Base-by-base conservation (phyloP, 2,329 filamentous ascomycete species). In the Akanthomyces muscarius region DNA sequence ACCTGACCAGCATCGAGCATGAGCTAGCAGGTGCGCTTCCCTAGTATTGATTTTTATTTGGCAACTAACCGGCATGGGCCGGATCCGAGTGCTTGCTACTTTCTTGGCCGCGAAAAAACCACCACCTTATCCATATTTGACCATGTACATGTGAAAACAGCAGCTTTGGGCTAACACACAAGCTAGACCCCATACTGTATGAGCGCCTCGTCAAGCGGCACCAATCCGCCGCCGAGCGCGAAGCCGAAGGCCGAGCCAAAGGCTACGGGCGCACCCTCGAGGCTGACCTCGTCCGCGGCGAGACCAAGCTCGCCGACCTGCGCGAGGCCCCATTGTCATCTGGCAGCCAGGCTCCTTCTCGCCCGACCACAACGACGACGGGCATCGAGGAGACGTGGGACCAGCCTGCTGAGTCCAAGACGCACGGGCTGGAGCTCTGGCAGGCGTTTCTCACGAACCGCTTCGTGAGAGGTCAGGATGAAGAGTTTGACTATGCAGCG, bases 201-300 rank as follows among this genome's bases (percentile, higher is more conserved):
- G 90, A 96, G 73, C 84, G 86, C 60, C 81, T 96, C 28, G 84
- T 97, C 65, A 86, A 91, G 59, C 86, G 86, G 58, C 93, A 92
- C 73, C 90, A 93, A 67, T 88, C 87, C 1, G 77, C 87, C 3
- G 79, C 82, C 4, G 91, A 96, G 76, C 86, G 91, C 60, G 86
- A 92, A 71, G 83, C 83, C 7, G 90, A 94, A 68, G 89, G 88
- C 10, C 85, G 85, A 50, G 77, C 80, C 10, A 92, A 92, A 71
- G 92, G 92, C 13, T 95, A 92, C 73, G 89, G 89, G 0, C 89
- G 90, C 28, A 83, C 89, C 14, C 82, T 96, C 5, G 89, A 96
- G 72, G 87, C 90, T 1, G 91, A 93, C 67, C 78, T 96, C 7
- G 77, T 88, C 64, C 86, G 91, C 33, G 89, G 89, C 18, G 91